Evolutionary conservation across 2,329 filamentous ascomycete species (phyloP).

Genomic region (Fusarium aywerte): DNA sequence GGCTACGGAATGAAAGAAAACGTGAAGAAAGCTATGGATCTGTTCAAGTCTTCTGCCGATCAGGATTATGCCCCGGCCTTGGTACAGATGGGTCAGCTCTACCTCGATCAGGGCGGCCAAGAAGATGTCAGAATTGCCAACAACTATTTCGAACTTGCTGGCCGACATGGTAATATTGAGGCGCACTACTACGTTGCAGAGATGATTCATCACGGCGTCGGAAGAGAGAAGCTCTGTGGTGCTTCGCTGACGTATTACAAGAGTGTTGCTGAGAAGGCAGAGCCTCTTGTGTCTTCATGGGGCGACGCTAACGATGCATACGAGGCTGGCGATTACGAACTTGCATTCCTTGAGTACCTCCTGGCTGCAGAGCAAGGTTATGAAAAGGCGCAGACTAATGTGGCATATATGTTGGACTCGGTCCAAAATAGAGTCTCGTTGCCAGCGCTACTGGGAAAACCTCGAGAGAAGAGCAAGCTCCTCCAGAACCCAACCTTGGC

Average conservation of each 20-base stretch:
- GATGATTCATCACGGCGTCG: constrained; percentile 82
- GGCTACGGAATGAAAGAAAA: constrained; percentile 79
- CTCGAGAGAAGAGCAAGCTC: constrained; percentile 49
- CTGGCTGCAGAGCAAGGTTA: constrained; percentile 94
- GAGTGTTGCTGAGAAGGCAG: constrained; percentile 77
- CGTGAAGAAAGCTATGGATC: constrained; percentile 75
- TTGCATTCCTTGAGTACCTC: constrained; percentile 82
- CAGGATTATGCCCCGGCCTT: constrained; percentile 84
- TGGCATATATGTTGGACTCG: constrained; percentile 86
- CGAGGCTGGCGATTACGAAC: constrained; percentile 79
- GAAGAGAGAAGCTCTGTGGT: constrained; percentile 80
- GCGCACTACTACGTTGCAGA: constrained; percentile 93
- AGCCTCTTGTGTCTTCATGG: constrained; percentile 80
- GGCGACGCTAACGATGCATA: constrained; percentile 85
- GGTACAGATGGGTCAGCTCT: constrained; percentile 83
- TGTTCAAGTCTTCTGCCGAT: constrained; percentile 82
- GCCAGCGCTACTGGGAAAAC: constrained; percentile 60
- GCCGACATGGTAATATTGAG: constrained; percentile 84
- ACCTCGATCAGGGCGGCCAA: constrained; percentile 80
- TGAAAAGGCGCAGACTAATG: constrained; percentile 88
- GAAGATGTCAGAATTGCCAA: constrained; percentile 80
- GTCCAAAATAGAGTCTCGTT: constrained; percentile 62
- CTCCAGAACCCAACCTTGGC: constrained; percentile 71
- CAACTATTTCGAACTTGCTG: constrained; percentile 88
- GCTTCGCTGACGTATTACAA: constrained; percentile 87